Evolutionary conservation across 345 rosid species (phyloP), one percentile per base, ranked within the genome.

Genomic region (Streptanthus diversifolius): DNA sequence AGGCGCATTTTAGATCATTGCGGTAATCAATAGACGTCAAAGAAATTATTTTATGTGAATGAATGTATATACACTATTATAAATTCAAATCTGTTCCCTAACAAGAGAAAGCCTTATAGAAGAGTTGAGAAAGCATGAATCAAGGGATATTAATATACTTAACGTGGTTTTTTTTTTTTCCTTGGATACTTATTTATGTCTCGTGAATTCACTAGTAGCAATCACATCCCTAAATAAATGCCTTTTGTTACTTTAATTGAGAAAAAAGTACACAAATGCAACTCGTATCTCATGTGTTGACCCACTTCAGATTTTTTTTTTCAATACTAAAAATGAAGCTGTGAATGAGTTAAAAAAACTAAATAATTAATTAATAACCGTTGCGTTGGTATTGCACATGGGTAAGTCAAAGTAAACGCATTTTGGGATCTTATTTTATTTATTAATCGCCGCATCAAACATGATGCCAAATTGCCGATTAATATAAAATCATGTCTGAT

Each of bases 321-420:
- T 9, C 15, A 32, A 44, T 70, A 52, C 18, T 63, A 27, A 68
- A 68, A 62, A 41, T 44, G n/a, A 40, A 52, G 53, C 32, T 39
- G 49, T 21, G 48, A 36, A 67, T 13, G 79, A 76, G 75, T 68
- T 69, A 33, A 75, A 33, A 75, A 75, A 62, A 32, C 29, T 51
- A 68, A 68, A 40, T 21, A 14, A 15, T 68, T 69, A 62, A 44
- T 35, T 69, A 69, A 69, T 69, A 54, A 77, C 63, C 45, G 67
- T 36, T 70, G 47, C 58, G 67, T 71, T 37, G 76, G 71, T 70
- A 71, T 37, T 64, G 72, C 80, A 77, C 76, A 77, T 77, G 80
- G 74, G 48, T 71, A 57, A 57, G 80, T 77, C 80, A 71, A 77
- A 77, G 80, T 71, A 76, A 76, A 76, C 72, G 76, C 76, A 56